Evolutionary conservation across 2,329 filamentous ascomycete species (phyloP).

Genomic region (Balansia obtecta): DNA sequence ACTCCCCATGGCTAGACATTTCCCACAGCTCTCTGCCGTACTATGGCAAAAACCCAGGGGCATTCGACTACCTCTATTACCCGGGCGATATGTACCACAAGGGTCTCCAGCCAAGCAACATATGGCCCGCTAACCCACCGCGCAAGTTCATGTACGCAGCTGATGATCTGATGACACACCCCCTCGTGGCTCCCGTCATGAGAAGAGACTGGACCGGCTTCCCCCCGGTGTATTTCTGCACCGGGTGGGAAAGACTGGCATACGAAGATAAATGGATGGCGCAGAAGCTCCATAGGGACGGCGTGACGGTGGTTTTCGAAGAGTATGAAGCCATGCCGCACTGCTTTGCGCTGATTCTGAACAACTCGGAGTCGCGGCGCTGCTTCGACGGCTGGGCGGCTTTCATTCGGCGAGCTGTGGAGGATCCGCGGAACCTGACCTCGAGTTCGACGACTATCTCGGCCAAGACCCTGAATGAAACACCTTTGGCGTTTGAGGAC

Average conservation of each 20-base stretch:
- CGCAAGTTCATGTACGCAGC: constrained; percentile 41
- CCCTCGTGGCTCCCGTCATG: constrained; percentile 52
- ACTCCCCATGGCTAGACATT: constrained; percentile 62
- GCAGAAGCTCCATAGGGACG: constrained; percentile 39
- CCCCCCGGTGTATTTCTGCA: constrained; percentile 55
- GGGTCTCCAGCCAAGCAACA: constrained; percentile 29
- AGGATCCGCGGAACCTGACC: constrained; percentile 19
- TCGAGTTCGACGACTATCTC: constrained; percentile 33
- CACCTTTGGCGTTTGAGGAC: constrained; percentile 26
- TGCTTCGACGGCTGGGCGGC: constrained; percentile 43
- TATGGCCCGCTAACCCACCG: constrained; percentile 46
- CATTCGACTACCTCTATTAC: constrained; percentile 37
- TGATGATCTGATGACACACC: constrained; percentile 46
- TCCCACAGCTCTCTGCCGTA: constrained; percentile 36
- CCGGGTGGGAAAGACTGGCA: constrained; percentile 59
- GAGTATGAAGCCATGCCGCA: constrained; percentile 77
- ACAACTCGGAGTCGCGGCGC: constrained; percentile 30
- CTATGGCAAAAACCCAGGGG: constrained; percentile 14
- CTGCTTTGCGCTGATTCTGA: constrained; percentile 50
- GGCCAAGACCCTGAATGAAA: constrained; percentile 39
- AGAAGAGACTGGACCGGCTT: constrained; percentile 45
- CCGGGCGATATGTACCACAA: constrained; percentile 19
- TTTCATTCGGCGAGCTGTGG: constrained; percentile 38
- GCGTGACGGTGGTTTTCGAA: constrained; percentile 51
- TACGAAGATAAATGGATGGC: constrained; percentile 56